Conservation (phyloP, 1,139 yeast genomes). For the Scheffersomyces quercinus region DNA sequence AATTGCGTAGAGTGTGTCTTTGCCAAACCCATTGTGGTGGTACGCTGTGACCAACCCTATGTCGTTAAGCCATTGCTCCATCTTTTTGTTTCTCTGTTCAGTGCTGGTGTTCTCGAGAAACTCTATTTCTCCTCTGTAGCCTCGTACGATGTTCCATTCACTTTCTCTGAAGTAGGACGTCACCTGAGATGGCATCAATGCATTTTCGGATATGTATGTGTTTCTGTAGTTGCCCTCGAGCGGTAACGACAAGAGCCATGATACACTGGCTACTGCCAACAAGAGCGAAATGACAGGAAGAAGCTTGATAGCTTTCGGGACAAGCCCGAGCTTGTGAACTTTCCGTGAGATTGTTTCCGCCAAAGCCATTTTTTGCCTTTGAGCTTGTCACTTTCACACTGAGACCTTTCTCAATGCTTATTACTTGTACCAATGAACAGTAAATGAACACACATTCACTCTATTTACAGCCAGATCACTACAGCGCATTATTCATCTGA, state of each 20-base stretch:
- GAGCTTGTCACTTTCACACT: not conserved
- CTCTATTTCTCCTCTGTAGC: conserved; percentile 65
- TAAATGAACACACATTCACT: too few relatives aligned
- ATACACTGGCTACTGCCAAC: conserved; percentile 59
- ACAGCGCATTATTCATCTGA: too few relatives aligned
- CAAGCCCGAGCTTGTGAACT: conserved; percentile 56
- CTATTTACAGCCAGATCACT: too few relatives aligned
- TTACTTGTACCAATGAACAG: too few relatives aligned
- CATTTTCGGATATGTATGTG: conserved; percentile 93
- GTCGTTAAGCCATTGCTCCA: conserved; percentile 64
- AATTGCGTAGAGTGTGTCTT: conserved; percentile 71
- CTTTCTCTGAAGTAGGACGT: conserved; percentile 89
- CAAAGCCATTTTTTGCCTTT: conserved; percentile 49
- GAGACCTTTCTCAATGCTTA: too few relatives aligned
- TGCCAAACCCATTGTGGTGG: conserved; percentile 30
- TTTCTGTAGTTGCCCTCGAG: conserved; percentile 76
- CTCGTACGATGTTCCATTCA: conserved; percentile 91
- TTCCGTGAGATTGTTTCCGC: conserved; percentile 55
- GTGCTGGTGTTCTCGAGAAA: conserved; percentile 35
- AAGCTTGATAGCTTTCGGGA: conserved; percentile 54
- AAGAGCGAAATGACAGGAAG: conserved; percentile 67
- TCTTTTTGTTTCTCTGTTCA: conserved; percentile 40
- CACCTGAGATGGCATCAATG: conserved; percentile 95
- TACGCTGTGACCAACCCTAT: conserved; percentile 72
- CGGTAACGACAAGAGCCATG: conserved; percentile 73